These are phyloP conservation scores for Brassica rapa DNA, from an alignment of 345 rosid species.

Conservation along the genomic window DNA sequence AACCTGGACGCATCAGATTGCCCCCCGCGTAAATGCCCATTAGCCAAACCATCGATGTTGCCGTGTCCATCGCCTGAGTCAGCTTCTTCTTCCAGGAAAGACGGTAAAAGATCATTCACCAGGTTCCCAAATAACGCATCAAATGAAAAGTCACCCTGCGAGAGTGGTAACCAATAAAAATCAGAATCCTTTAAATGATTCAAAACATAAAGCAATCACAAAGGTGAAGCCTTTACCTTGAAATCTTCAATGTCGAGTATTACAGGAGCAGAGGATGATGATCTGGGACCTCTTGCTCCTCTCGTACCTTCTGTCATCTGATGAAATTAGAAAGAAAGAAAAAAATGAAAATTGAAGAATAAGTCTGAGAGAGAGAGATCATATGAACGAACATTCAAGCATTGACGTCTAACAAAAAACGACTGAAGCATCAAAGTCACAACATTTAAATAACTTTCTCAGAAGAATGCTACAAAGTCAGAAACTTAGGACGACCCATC, in stretches of 20 bases:
- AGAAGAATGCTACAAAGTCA: conserved; percentile 10
- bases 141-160: conserved; percentile 94
- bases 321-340: background rate
- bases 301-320: conserved; percentile 71
- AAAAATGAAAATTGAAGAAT: conserved; percentile 11
- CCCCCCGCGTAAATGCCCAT: conserved; percentile 60
- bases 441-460: conserved; percentile 1
- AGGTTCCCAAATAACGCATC: conserved; percentile 93
- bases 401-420: too few relatives aligned
- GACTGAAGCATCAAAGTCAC: background rate
- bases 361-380: conserved; percentile 23
- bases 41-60: conserved; percentile 57
- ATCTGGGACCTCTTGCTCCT: conserved; percentile 49
- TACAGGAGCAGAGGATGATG: conserved; percentile 71
- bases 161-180: conserved; percentile 7
- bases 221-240: conserved; percentile 58
- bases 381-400: background rate
- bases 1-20: conserved; percentile 59
- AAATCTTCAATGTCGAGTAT: conserved; percentile 91
- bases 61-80: conserved; percentile 62
- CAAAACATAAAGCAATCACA: background rate
- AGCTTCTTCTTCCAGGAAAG: conserved; percentile 78
- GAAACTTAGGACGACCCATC: conserved; percentile 3
- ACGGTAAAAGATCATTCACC: conserved; percentile 84
- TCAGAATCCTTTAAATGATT: background rate